Evolutionary conservation across 2,329 filamentous ascomycete genomes (phyloP), one percentile per base, ranked within the genome.

Genomic region (Cladorrhinum sp.): DNA sequence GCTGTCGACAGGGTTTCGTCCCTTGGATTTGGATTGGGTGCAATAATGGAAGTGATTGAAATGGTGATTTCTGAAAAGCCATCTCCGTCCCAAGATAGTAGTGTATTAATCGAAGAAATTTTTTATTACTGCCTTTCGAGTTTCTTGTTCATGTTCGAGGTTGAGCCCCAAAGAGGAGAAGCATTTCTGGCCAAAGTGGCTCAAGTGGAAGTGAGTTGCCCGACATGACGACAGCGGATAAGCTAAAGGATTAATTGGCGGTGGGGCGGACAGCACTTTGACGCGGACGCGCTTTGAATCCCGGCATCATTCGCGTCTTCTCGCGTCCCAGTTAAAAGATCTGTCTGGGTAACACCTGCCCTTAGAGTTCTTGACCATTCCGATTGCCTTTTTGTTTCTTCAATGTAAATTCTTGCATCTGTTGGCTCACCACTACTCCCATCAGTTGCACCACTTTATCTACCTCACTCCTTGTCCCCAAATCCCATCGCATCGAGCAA

Each of bases 281-380:
- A 57, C 61, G 62, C 53, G 55, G 55, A 65, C 67, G 66, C 67
- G 66, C 59, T 61, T 62, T 57, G 55, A 36, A 45, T 45, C 48
- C 22, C n/a, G 48, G 53, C 58, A 41, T 60, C 54, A 45, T 27
- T 57, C 67, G 67, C 67, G 67, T 68, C 62, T 63, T 49, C 52
- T 64, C 67, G 62, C 64, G 66, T 66, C 51, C 63, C 63, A 61
- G 57, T 64, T 64, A 58, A 65, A n/a, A 62, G 36, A 12, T 25
- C 49, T 29, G 24, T 27, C 29, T 23, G 53, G 49, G 24, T 29
- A 20, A 50, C 50, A 51, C 22, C 25, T 24, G 36, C 22, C 22
- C 20, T 24, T n/a, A n/a, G 32, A 38, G 32, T 24, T 41, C 41
- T 27, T 24, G 27, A 36, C 23, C 22, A 45, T 49, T 12, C 22